Base-by-base conservation (phyloP, 106 monocot genomes). In the Vanilla planifolia region DNA sequence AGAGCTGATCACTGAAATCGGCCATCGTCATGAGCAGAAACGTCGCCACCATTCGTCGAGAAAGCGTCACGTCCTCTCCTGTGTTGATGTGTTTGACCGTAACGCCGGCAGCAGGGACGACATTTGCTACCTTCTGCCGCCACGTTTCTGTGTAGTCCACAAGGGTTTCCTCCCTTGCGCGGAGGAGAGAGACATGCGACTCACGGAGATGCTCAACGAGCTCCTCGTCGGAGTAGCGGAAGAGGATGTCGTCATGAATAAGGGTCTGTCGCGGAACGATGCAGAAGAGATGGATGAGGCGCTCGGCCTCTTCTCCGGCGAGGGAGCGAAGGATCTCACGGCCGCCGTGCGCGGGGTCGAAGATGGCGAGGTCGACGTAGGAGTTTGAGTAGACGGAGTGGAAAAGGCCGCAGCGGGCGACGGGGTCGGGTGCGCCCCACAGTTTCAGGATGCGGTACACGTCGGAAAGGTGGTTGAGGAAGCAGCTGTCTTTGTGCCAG, bases 351-450 rank as follows among this genome's bases (percentile, higher is more conserved):
- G 50, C 36, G 36, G 81, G 78, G 24, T 81, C 79, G 71, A 90
- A 90, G 78, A 90, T 82, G 78, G 76, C 79, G 64, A 90, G 90
- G 68, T 90, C 76, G 65, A 90, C 90, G 79, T 90, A 90, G 64
- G 90, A 90, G 65, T 90, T 90, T 67, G 90, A 90, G 76, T 90
- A 90, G 46, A 79, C 75, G 19, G 90, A 90, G 78, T 90, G 90
- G 81, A 70, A 85, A 79, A 90, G 90, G 64, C 90, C 90, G 74
- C 85, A 81, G 64, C 68, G 90, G 11, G 90, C 75, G 44, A 85
- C 81, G 60, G 70, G 2, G 72, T 62, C 64, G 6, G 85, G 81
- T 7, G 69, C 77, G 52, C 63, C 51, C 89, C 89, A 89, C 53
- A 89, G 68, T 33, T 75, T 68, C 59, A 89, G 89, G 63, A 81